Conservation (phyloP, 176 grass and related monocot genomes). For the Tillandsia fasciculata region DNA sequence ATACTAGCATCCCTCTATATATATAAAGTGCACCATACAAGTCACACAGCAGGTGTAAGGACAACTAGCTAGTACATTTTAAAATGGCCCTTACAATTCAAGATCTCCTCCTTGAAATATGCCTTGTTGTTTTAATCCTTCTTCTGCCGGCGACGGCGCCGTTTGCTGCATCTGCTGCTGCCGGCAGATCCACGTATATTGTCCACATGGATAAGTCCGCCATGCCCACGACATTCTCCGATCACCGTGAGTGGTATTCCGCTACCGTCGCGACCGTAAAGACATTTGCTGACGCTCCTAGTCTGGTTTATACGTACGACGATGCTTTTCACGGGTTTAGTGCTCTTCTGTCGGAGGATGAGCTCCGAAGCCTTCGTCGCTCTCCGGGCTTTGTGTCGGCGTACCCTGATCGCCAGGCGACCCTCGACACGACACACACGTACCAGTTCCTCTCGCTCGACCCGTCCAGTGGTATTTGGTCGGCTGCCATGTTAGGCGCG, state of each 20-base stretch:
- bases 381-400: conserved; percentile 53
- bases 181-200: conserved; percentile 38
- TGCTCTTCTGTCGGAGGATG: conserved; percentile 12
- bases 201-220: conserved; percentile 81
- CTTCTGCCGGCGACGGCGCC: neutral
- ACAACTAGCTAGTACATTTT: neutral
- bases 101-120: neutral
- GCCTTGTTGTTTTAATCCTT: neutral
- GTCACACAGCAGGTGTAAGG: too few species aligned
- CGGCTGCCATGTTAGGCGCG: conserved; percentile 27
- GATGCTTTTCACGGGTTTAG: conserved; percentile 65
- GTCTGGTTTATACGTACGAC: conserved; percentile 52
- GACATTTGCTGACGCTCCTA: neutral
- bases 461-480: conserved; percentile 22
- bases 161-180: too few species aligned
- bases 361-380: conserved; percentile 27
- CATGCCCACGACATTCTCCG: conserved; percentile 50
- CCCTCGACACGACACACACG: conserved; percentile 69
- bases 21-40: neutral
- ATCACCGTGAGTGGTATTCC: conserved; percentile 47
- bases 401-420: conserved; percentile 38
- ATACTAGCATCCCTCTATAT: too few species aligned
- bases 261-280: conserved; percentile 26
- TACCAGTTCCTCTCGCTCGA: conserved; percentile 58
- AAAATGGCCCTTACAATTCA: neutral